Percentiles rank a stretch among this genome's conserved stretches.
phyloP scores from a whole-genome alignment of 2,329 filamentous ascomycete genomes.

The Apiospora aurea region DNA sequence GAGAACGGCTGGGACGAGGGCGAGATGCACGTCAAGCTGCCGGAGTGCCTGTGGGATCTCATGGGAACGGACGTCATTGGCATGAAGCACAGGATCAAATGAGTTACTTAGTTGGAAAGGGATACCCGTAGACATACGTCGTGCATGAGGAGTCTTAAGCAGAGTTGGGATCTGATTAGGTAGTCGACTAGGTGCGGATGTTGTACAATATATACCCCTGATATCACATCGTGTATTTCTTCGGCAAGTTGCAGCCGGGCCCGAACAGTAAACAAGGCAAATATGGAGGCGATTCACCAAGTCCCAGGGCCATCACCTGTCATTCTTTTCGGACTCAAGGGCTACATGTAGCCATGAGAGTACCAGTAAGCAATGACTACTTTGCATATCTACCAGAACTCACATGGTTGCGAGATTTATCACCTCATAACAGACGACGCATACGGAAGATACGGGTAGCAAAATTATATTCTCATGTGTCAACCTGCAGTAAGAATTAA shows the following conservation, averaged over 20 bases:
- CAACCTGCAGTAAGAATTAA: slow-evolving; percentile 8
- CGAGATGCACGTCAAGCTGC: slow-evolving; percentile 72
- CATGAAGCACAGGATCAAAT: slow-evolving; percentile 39
- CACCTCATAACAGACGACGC: neutral
- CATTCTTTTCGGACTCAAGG: too few species aligned
- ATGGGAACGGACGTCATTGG: slow-evolving; percentile 79
- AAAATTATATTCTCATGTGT: slow-evolving; percentile 10
- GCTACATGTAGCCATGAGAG: too few species aligned
- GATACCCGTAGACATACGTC: neutral
- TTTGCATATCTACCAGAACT: neutral
- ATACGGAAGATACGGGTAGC: neutral
- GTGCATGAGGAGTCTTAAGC: neutral
- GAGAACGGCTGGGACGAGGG: slow-evolving; percentile 89
- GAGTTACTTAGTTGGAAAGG: neutral
- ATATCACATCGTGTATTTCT: neutral
- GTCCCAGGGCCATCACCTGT: neutral
- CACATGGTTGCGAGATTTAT: neutral
- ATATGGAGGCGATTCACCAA: neutral
- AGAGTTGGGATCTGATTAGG: neutral
- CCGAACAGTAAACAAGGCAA: neutral
- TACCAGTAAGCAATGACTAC: too few species aligned
- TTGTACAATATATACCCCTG: neutral
- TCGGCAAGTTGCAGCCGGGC: neutral
- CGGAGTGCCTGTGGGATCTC: slow-evolving; percentile 79
- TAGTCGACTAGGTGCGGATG: neutral